Evolutionary conservation across 495 filamentous ascomycete species (phyloP).

Genomic region (Immersiella caudata): DNA sequence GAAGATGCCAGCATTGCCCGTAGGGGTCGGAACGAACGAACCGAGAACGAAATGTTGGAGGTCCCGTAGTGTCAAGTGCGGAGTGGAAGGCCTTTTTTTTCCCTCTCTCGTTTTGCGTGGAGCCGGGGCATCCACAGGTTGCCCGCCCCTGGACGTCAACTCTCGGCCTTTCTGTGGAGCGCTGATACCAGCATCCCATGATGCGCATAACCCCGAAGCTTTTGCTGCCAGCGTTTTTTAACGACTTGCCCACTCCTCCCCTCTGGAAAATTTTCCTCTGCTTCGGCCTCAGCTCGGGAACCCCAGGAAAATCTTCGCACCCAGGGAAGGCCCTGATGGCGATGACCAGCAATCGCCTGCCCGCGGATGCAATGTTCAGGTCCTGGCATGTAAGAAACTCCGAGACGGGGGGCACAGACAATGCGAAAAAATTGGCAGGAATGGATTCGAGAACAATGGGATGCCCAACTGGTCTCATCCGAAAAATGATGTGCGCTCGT

Average conservation of each 20-base stretch:
- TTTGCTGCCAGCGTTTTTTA: slow-evolving; percentile 8
- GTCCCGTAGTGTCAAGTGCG: background rate
- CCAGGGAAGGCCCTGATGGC: background rate
- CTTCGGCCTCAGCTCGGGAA: slow-evolving; percentile 15
- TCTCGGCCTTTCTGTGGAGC: slow-evolving; percentile 23
- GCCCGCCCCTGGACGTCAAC: background rate
- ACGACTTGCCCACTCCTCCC: slow-evolving; percentile 18
- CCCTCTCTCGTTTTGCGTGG: background rate
- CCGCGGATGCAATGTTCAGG: background rate
- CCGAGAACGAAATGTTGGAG: background rate
- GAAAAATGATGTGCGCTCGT: background rate
- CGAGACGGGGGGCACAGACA: background rate
- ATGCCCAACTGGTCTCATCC: background rate
- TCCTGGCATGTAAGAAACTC: background rate
- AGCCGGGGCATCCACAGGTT: background rate
- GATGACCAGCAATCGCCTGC: background rate
- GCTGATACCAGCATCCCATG: slow-evolving; percentile 6
- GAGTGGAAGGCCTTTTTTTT: background rate
- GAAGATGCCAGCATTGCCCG: too few species aligned
- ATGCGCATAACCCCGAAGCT: slow-evolving; percentile 9
- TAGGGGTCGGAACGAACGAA: background rate
- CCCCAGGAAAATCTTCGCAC: background rate
- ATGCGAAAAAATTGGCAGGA: background rate
- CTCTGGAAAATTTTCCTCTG: background rate
- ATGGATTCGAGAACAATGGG: background rate